A percentile compares a stretch with the other conserved stretches of the same genome.
phyloP scores from a whole-genome alignment of 2,329 filamentous ascomycete genomes.

The Furcasterigmium furcatum region DNA sequence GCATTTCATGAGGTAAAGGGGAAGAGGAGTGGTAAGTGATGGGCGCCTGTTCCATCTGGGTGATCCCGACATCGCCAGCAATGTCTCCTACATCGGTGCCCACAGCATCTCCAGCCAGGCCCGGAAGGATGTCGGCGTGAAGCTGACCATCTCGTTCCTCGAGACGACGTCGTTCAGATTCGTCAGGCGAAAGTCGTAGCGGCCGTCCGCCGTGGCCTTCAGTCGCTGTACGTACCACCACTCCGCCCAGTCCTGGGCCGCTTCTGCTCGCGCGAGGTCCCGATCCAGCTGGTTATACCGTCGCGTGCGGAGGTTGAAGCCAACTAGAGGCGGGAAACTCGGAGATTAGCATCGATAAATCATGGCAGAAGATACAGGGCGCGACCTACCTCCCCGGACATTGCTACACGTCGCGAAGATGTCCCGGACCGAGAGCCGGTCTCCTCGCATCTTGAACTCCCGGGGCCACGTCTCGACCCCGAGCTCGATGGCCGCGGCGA shows the following conservation, averaged over 20 bases:
- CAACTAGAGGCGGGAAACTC: constrained; percentile 24
- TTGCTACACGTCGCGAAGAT: constrained; percentile 49
- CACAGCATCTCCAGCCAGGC: constrained; percentile 52
- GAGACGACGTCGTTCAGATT: constrained; percentile 55
- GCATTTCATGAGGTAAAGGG: no score
- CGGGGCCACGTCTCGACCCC: constrained; percentile 58
- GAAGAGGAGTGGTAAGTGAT: no score
- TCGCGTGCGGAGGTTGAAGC: constrained; percentile 32
- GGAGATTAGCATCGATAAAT: not conserved
- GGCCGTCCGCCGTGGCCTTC: constrained; percentile 64
- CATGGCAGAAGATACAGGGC: not conserved
- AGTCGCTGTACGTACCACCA: constrained; percentile 58
- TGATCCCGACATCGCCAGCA: no score
- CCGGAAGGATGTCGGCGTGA: constrained; percentile 48
- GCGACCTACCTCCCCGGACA: constrained; percentile 43
- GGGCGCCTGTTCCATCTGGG: no score
- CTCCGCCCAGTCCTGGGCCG: constrained; percentile 41
- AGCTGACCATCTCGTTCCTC: constrained; percentile 27
- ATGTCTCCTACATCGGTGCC: constrained; percentile 19
- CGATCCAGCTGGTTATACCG: constrained; percentile 32
- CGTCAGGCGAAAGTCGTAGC: constrained; percentile 60
- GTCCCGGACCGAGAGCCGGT: constrained; percentile 57
- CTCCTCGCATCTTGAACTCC: constrained; percentile 69
- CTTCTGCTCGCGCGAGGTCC: constrained; percentile 23
- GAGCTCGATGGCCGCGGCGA: constrained; percentile 66